Conservation (phyloP, 2,329 filamentous ascomycete species). For the Colletotrichum brevisporum region DNA sequence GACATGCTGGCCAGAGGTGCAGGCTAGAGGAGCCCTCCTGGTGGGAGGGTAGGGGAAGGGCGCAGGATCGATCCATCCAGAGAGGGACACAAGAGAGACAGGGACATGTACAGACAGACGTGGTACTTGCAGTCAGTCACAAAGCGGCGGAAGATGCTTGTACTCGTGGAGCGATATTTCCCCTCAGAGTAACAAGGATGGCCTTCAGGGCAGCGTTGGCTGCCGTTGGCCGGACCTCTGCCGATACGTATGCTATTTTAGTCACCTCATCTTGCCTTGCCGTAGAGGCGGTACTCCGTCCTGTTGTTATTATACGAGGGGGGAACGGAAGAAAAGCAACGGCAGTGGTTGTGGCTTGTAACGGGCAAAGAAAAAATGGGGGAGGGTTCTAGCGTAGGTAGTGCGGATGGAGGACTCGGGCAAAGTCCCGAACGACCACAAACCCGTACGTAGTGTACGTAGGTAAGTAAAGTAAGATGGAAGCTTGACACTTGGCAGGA, state of each 20-base stretch:
- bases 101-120: neutral
- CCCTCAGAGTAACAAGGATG: conserved; percentile 8
- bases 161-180: neutral
- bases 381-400: conserved; percentile 13
- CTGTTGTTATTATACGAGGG: conserved; percentile 26
- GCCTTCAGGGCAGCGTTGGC: conserved; percentile 9
- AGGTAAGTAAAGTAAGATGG: too few relatives aligned
- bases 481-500: neutral
- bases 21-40: conserved; percentile 13
- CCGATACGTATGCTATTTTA: conserved; percentile 18
- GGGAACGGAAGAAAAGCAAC: conserved; percentile 30
- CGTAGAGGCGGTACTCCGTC: too few relatives aligned
- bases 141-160: neutral
- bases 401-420: neutral
- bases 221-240: conserved; percentile 24
- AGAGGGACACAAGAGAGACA: neutral
- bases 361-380: conserved; percentile 12
- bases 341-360: neutral
- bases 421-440: neutral
- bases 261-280: conserved; percentile 4
- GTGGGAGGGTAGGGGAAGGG: conserved; percentile 11
- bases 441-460: too few relatives aligned
- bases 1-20: conserved; percentile 7
- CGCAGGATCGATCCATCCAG: conserved; percentile 4
- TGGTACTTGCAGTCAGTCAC: conserved; percentile 8